A percentile compares a stretch with the other conserved stretches of the same genome.
Evolutionary conservation across 2,329 filamentous ascomycete species (phyloP).

Genomic region (Apiospora phragmitis): DNA sequence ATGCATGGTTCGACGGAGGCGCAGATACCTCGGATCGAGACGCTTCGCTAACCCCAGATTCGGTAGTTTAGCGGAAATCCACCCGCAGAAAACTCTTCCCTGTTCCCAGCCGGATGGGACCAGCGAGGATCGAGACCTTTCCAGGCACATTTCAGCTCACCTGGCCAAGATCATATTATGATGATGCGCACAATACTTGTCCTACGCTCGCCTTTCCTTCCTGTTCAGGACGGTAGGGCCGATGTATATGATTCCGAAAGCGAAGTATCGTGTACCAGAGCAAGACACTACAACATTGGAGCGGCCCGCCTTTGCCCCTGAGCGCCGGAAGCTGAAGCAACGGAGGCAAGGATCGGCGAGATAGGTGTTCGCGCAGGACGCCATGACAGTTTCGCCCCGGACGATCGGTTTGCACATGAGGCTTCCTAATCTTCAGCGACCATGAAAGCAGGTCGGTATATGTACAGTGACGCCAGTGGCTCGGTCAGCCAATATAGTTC

Average conservation of each 20-base stretch:
- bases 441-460: background rate
- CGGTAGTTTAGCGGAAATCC: background rate
- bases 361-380: background rate
- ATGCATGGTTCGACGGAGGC: background rate
- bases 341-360: background rate
- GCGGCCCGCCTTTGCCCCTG: background rate
- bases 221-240: background rate
- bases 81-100: background rate
- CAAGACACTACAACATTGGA: background rate
- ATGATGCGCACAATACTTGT: background rate
- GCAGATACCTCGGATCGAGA: background rate
- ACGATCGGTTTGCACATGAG: background rate
- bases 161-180: background rate
- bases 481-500: background rate
- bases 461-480: background rate
- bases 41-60: background rate
- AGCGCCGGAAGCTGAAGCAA: background rate
- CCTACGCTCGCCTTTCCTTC: background rate
- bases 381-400: background rate
- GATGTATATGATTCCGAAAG: background rate
- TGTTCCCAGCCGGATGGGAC: background rate
- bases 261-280: background rate
- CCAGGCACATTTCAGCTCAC: background rate
- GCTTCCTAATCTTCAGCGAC: background rate
- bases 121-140: background rate